These are phyloP conservation scores for Fomes fomentarius DNA, from an alignment of 1,284 basidiomycete genomes.

Conservation along the genomic window DNA sequence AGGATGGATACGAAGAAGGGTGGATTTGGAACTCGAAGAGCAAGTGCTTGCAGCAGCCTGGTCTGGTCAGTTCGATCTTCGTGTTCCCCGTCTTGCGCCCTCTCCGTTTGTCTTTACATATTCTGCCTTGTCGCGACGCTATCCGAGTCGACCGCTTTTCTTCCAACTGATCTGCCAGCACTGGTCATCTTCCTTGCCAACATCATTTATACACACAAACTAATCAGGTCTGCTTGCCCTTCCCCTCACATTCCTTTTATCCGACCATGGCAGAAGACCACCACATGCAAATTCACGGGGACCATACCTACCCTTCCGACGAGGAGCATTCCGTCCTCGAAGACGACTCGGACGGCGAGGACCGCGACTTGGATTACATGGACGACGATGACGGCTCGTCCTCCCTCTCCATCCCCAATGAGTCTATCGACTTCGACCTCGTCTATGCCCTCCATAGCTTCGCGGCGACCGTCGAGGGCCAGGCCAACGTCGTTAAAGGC, in stretches of 20 bases:
- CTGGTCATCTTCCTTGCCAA: too few species aligned
- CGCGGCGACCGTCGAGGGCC: slow-evolving; percentile 93
- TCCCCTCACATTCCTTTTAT: neutral
- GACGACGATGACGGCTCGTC: slow-evolving; percentile 79
- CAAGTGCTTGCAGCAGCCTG: too few species aligned
- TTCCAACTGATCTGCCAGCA: too few species aligned
- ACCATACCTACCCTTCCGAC: slow-evolving; percentile 54
- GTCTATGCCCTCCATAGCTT: slow-evolving; percentile 93
- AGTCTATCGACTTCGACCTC: slow-evolving; percentile 89
- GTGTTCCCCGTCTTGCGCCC: too few species aligned
- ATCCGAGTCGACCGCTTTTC: too few species aligned
- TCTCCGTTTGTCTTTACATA: too few species aligned
- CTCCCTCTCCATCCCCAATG: slow-evolving; percentile 84
- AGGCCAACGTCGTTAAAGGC: slow-evolving; percentile 95
- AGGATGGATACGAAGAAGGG: too few species aligned
- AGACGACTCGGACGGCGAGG: slow-evolving; percentile 75
- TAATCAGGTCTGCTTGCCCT: neutral
- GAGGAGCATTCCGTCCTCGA: slow-evolving; percentile 79
- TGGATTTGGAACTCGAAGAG: too few species aligned
- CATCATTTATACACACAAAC: too few species aligned
- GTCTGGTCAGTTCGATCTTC: too few species aligned
- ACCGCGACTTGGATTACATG: slow-evolving; percentile 62
- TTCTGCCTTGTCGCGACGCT: too few species aligned
- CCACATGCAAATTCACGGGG: slow-evolving; percentile 53
- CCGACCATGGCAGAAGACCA: slow-evolving; percentile 56